Evolutionary conservation across 768 basidiomycete species (phyloP), one percentile per base, ranked within the genome.

Genomic region (Clitopilus passeckerianus): DNA sequence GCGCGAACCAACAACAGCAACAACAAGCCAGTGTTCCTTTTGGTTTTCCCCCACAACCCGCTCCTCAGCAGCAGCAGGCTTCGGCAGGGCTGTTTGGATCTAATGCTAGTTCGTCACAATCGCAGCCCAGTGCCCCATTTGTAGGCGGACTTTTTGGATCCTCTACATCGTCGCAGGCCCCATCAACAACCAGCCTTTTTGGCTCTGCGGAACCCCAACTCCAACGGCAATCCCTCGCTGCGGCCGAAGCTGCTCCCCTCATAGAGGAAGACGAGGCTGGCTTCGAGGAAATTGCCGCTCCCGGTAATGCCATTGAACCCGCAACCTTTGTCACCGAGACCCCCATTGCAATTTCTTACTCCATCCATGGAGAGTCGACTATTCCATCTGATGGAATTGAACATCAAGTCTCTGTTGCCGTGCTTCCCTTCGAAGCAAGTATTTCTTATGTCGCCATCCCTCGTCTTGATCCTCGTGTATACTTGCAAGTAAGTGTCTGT

Each of bases 321-420:
- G 73, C 67, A 10, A 78, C 81, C 1, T 66, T 79, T n/a, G 76
- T 83, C 20, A 76, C 71, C 8, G 81, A 83, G 64, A 84, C 80
- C 0, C 80, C 85, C 0, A 71, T 85, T 22, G 77, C 83, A 0
- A 71, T 81, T 15, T 77, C 80, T 0, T 86, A 80, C 60, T 67
- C 75, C 18, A 82, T 86, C 18, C 76, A 78, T 23, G 83, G 81
- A 1, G 65, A 70, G 5, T 77, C 80, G 0, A 79, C 74, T 18
- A 78, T 86, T 55, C 82, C 84, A 0, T 81, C 77, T 57, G 85
- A 86, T 65, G 81, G 81, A 0, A 69, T 75, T 5, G 72, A 78
- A 18, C 85, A 87, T 65, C 80, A 82, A 55, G 83, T 86, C 3
- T 73, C 79, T 16, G 72, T 86, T 37, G 80, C 83, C 0, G 66